Percentiles rank a stretch among this genome's conserved stretches.
Conservation (phyloP, 306 rosid species). For the Gastrolobium bilobum region DNA sequence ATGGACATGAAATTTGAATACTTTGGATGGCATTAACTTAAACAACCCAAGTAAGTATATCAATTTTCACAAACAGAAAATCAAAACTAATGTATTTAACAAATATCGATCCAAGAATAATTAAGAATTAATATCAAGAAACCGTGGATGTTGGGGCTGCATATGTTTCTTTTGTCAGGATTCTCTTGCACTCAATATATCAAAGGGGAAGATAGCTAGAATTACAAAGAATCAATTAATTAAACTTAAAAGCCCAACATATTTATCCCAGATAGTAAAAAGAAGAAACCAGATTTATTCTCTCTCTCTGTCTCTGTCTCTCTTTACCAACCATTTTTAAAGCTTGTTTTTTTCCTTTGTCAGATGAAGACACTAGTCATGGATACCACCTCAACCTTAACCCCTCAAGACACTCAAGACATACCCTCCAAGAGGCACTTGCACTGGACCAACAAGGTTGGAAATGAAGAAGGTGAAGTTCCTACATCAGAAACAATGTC, state of each 20-base stretch:
- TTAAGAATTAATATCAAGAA: no score
- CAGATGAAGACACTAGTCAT: conserved; percentile 62
- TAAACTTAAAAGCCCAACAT: conserved; percentile 48
- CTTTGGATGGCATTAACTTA: no score
- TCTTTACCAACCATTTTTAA: conserved; percentile 53
- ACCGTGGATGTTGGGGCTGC: conserved; percentile 95
- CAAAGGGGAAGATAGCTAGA: conserved; percentile 45
- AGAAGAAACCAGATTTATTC: conserved; percentile 51
- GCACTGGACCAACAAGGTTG: conserved; percentile 93
- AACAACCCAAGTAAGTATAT: no score
- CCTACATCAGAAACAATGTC: conserved; percentile 62
- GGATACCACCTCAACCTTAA: conserved; percentile 34
- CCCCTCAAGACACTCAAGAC: conserved; percentile 53
- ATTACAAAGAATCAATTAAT: conserved; percentile 50
- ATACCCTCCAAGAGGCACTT: conserved; percentile 93
- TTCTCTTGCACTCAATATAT: conserved; percentile 69
- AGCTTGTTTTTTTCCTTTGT: conserved; percentile 46
- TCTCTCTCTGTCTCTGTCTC: conserved; percentile 33
- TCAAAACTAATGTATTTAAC: no score
- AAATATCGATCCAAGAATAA: no score
- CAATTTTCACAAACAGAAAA: no score
- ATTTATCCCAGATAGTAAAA: conserved; percentile 53
- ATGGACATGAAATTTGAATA: no score
- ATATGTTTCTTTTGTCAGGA: conserved; percentile 94
- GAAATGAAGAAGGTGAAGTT: conserved; percentile 67